These are phyloP conservation scores for Penicillium riverlandense DNA, from an alignment of 495 filamentous ascomycete species.

Conservation along the genomic window DNA sequence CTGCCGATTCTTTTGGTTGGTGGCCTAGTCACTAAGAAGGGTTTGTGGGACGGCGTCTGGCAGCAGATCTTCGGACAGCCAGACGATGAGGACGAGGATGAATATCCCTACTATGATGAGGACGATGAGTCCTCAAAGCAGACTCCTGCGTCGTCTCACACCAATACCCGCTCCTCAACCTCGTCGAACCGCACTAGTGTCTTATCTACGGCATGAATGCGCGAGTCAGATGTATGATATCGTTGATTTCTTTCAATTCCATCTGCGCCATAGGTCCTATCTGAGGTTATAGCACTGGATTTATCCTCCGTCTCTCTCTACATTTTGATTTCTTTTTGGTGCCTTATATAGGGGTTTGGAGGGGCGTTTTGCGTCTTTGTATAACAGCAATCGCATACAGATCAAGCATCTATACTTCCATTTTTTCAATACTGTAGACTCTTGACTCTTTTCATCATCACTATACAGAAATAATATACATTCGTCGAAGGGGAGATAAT, in stretches of 20 bases:
- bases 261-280: neutral
- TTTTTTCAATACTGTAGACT: neutral
- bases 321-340: conserved; percentile 2
- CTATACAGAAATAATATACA: neutral
- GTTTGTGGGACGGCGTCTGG: conserved; percentile 84
- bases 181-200: conserved; percentile 6
- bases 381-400: conserved; percentile 13
- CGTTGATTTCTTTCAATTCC: no score
- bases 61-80: conserved; percentile 49
- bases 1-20: conserved; percentile 84
- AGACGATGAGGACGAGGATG: conserved; percentile 34
- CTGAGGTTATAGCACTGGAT: neutral
- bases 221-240: no score
- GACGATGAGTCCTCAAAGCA: conserved; percentile 16
- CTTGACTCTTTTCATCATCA: neutral
- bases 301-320: no score
- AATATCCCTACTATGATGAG: conserved; percentile 34
- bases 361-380: conserved; percentile 19
- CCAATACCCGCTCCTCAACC: no score
- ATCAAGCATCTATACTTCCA: neutral
- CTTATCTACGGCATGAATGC: conserved; percentile 7
- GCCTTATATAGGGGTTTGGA: conserved; percentile 19
- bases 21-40: conserved; percentile 91
- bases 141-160: neutral
- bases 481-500: conserved; percentile 5